phyloP scores from a whole-genome alignment of 305 asterid genomes.

The Salvia sclarea region DNA sequence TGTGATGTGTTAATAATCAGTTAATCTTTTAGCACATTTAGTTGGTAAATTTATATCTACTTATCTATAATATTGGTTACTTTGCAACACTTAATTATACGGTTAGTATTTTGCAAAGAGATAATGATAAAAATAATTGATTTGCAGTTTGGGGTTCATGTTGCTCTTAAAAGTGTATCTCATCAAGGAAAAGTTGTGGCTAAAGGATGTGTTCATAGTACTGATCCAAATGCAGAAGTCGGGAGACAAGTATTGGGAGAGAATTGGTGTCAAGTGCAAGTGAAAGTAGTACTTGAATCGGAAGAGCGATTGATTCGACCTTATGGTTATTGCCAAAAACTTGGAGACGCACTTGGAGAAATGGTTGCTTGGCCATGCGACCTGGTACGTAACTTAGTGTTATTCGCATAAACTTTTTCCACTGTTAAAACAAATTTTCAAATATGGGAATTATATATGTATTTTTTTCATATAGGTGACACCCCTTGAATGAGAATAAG shows the following conservation, averaged over 20 bases:
- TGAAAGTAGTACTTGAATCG: neutral
- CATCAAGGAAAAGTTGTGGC: neutral
- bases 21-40: no score
- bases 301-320: neutral
- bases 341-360: neutral
- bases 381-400: neutral
- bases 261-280: slow-evolving; percentile 13
- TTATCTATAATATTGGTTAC: no score
- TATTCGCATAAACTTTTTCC: neutral
- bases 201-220: neutral
- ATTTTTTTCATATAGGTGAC: neutral
- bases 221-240: neutral
- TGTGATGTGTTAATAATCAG: no score
- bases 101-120: no score
- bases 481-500: neutral
- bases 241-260: slow-evolving; percentile 4
- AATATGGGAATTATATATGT: neutral
- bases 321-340: neutral
- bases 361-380: neutral
- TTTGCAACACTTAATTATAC: no score
- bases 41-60: no score
- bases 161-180: slow-evolving; percentile 3
- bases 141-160: slow-evolving; percentile 1
- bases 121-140: neutral
- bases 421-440: neutral